Percentiles rank a stretch among this genome's conserved stretches.
Evolutionary conservation across 2,329 filamentous ascomycete species (phyloP).

Genomic region (Colletotrichum sp.): DNA sequence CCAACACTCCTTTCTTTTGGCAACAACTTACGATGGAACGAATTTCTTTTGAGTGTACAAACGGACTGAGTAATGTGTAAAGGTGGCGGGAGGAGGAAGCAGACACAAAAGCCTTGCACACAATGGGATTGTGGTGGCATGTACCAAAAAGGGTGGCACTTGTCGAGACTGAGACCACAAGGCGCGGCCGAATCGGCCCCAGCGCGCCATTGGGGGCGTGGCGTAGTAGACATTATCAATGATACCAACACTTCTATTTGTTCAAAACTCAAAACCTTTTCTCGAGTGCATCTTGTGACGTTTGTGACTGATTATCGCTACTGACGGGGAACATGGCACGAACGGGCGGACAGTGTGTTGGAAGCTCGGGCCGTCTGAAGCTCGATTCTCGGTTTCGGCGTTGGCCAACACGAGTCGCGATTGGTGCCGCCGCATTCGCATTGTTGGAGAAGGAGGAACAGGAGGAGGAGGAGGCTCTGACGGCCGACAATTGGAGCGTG

Average conservation of each 20-base stretch:
- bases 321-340: neutral
- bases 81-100: neutral
- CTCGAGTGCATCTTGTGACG: neutral
- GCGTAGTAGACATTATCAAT: slow-evolving; percentile 10
- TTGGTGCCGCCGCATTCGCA: neutral
- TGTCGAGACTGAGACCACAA: neutral
- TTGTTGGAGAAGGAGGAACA: neutral
- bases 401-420: neutral
- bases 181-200: neutral
- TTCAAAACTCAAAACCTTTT: neutral
- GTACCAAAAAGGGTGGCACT: slow-evolving; percentile 10
- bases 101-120: neutral
- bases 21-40: slow-evolving; percentile 6
- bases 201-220: neutral
- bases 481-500: neutral
- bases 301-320: neutral
- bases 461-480: neutral
- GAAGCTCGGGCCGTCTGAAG: neutral
- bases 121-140: slow-evolving; percentile 6
- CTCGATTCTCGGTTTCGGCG: neutral
- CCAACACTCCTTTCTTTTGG: slow-evolving; percentile 5
- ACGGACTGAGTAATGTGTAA: slow-evolving; percentile 15
- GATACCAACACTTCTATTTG: slow-evolving; percentile 17
- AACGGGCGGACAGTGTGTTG: neutral
- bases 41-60: slow-evolving; percentile 16